Conservation (phyloP, 352 stramenopile genomes). For the Phytophthora capsici region DNA sequence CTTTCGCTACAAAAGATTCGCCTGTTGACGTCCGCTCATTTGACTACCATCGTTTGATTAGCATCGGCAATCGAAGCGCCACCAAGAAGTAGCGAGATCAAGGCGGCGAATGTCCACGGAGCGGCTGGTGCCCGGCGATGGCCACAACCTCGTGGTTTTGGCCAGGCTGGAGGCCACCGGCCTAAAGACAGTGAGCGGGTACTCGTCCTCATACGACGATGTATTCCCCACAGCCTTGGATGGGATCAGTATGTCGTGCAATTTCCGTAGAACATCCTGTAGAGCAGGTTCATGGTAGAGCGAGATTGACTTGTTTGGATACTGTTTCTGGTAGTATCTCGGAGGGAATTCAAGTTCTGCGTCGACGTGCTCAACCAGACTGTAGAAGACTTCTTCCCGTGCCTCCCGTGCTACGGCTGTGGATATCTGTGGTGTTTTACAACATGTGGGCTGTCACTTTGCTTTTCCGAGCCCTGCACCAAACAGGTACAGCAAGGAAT, state of each 20-base stretch:
- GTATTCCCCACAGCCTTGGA: conserved; percentile 66
- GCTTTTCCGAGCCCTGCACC: conserved; percentile 70
- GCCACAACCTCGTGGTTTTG: conserved; percentile 60
- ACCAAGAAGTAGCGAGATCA: conserved; percentile 3
- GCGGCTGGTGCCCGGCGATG: conserved; percentile 53
- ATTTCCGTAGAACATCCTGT: neutral
- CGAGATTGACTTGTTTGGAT: conserved; percentile 6
- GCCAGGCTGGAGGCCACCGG: conserved; percentile 54
- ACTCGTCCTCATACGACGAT: conserved; percentile 61
- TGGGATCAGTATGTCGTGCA: conserved; percentile 57
- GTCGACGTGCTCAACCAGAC: conserved; percentile 82
- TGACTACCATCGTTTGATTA: conserved; percentile 19
- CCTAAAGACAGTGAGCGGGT: conserved; percentile 57
- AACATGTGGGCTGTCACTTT: conserved; percentile 64
- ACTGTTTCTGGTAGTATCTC: conserved; percentile 47
- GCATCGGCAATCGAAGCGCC: neutral
- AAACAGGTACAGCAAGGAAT: conserved; percentile 50
- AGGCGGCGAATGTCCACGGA: conserved; percentile 62
- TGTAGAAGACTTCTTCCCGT: conserved; percentile 76
- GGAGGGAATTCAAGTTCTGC: conserved; percentile 81
- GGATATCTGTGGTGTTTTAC: conserved; percentile 74
- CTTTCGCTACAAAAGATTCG: conserved; percentile 31
- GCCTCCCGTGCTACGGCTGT: conserved; percentile 70
- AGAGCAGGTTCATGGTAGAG: neutral
- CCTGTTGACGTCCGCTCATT: conserved; percentile 12